Evolutionary conservation across 139 green algal genomes (phyloP).

Genomic region (Closterium sp.): DNA sequence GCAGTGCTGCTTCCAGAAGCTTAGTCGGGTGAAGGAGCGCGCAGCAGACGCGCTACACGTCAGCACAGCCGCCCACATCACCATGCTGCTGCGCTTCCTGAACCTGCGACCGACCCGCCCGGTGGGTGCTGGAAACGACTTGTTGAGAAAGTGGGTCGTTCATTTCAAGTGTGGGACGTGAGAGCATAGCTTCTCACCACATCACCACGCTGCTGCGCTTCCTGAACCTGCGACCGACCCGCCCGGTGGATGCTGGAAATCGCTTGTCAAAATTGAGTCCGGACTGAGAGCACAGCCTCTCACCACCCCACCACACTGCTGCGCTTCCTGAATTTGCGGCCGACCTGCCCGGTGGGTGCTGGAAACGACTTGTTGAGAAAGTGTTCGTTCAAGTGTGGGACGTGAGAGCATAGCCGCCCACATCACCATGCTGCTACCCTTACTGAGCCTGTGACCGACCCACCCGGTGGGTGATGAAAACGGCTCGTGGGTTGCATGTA

Average conservation of each 20-base stretch:
- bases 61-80: neutral
- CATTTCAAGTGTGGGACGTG: too few species aligned
- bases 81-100: neutral
- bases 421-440: too few species aligned
- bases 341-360: neutral
- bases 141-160: too few species aligned
- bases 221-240: neutral
- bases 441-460: too few species aligned
- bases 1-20: neutral
- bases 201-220: neutral
- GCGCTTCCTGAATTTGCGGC: neutral
- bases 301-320: neutral
- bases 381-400: too few species aligned
- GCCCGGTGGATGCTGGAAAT: too few species aligned
- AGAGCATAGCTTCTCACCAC: too few species aligned
- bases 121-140: neutral
- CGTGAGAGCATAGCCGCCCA: too few species aligned
- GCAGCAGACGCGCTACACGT: neutral
- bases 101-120: neutral
- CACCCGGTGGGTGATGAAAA: too few species aligned
- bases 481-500: too few species aligned
- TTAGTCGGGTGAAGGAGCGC: neutral
- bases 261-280: too few species aligned
- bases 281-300: too few species aligned
- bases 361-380: neutral